Conservation (phyloP, 805 yeast genomes). For the Yamadazyma laniorum region DNA sequence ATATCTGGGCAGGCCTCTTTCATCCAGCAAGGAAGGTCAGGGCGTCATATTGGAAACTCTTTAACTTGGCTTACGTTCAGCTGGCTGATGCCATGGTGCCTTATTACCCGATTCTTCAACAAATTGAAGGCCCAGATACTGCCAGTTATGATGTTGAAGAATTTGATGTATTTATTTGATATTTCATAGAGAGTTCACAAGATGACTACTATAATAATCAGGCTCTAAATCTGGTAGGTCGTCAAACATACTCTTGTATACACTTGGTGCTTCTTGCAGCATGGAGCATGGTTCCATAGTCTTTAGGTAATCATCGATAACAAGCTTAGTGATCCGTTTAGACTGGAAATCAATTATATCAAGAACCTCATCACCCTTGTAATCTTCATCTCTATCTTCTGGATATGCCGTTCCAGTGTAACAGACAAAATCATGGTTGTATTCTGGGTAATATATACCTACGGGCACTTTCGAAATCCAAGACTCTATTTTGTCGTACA, state of each 20-base stretch:
- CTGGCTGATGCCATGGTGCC: constrained; percentile 78
- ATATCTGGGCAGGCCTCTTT: constrained; percentile 83
- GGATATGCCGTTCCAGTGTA: constrained; percentile 47
- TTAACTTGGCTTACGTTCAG: constrained; percentile 73
- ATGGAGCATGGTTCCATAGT: constrained; percentile 32
- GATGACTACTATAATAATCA: too few relatives aligned
- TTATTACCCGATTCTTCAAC: constrained; percentile 63
- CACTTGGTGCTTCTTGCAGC: too few relatives aligned
- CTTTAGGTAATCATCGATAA: constrained; percentile 37
- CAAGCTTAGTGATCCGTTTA: constrained; percentile 46
- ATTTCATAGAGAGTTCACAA: too few relatives aligned
- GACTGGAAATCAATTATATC: constrained; percentile 52
- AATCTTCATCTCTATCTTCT: constrained; percentile 13
- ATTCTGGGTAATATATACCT: constrained; percentile 16
- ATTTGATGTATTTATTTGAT: constrained; percentile 43
- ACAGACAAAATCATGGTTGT: constrained; percentile 13
- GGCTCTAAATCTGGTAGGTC: too few relatives aligned
- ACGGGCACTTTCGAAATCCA: constrained; percentile 64
- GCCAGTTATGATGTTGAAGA: constrained; percentile 44
- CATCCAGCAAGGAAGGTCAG: constrained; percentile 92
- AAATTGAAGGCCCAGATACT: constrained; percentile 20
- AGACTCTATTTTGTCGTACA: constrained; percentile 58
- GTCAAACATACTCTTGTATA: too few relatives aligned
- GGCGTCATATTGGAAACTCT: constrained; percentile 79
- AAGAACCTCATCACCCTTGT: constrained; percentile 14